Percentiles rank a stretch among this genome's conserved stretches.
Evolutionary conservation across 768 basidiomycete genomes (phyloP).

Genomic region (Pisolithus tinctorius): DNA sequence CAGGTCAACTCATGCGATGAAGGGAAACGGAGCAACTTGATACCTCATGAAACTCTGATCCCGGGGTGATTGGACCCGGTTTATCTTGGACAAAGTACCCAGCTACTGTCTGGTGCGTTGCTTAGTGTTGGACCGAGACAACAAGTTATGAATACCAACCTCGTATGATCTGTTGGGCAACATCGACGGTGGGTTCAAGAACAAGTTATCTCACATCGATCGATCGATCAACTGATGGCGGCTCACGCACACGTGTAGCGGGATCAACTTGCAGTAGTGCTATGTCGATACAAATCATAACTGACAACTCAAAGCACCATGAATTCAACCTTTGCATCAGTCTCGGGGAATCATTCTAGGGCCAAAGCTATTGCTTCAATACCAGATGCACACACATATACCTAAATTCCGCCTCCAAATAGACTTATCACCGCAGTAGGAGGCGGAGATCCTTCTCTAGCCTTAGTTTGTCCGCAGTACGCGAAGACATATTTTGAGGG

Average conservation of each 20-base stretch:
- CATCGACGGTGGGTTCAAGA: background rate
- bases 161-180: background rate
- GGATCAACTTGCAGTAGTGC: background rate
- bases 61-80: background rate
- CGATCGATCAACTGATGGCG: too few relatives aligned
- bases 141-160: background rate
- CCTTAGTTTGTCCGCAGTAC: slow-evolving; percentile 72
- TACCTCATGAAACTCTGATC: background rate
- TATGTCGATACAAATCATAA: background rate
- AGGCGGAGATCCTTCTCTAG: slow-evolving; percentile 56
- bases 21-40: background rate
- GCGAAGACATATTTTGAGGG: slow-evolving; percentile 77
- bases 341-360: too few relatives aligned
- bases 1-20: too few relatives aligned
- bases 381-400: too few relatives aligned
- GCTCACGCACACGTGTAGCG: too few relatives aligned
- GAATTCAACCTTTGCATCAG: background rate
- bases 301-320: background rate
- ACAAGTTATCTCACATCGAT: background rate
- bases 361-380: too few relatives aligned
- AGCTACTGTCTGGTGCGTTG: slow-evolving; percentile 3
- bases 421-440: slow-evolving; percentile 66
- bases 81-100: slow-evolving; percentile 20
- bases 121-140: background rate
- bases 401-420: slow-evolving; percentile 48